These are phyloP conservation scores for Polyporus tsugae DNA, from an alignment of 1,284 basidiomycete species.

Conservation along the genomic window DNA sequence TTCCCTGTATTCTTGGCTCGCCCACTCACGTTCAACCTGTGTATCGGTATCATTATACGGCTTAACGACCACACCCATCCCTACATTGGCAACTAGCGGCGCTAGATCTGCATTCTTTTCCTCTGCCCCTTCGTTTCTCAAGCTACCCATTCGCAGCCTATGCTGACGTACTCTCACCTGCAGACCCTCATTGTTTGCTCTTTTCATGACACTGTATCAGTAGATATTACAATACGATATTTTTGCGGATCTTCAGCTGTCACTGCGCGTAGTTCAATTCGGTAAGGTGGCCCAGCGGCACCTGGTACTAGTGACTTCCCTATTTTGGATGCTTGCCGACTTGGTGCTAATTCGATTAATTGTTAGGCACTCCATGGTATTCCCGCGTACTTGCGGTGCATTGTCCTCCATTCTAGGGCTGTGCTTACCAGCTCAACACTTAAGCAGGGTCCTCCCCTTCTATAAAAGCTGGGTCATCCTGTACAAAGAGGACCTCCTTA, in stretches of 20 bases:
- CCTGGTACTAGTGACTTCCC: too few species aligned
- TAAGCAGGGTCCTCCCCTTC: too few species aligned
- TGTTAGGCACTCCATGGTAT: too few species aligned
- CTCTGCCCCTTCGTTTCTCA: background rate
- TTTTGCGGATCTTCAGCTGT: background rate
- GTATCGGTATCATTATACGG: slow-evolving; percentile 4
- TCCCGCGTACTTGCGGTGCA: too few species aligned
- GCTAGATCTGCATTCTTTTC: background rate
- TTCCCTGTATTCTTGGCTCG: background rate
- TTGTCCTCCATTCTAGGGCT: too few species aligned
- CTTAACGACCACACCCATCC: background rate
- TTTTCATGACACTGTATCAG: slow-evolving; percentile 1
- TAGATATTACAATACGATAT: background rate
- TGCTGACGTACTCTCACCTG: background rate
- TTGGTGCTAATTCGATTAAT: too few species aligned
- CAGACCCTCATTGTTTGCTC: background rate
- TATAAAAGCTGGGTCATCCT: too few species aligned
- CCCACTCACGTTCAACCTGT: background rate
- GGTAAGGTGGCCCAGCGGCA: too few species aligned
- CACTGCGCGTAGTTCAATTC: background rate
- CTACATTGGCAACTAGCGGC: background rate
- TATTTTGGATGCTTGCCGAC: too few species aligned
- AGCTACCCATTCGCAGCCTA: background rate
- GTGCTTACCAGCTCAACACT: too few species aligned
- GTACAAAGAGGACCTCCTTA: too few species aligned